Conservation (phyloP, 768 basidiomycete species). For the Lactarius deliciosus region DNA sequence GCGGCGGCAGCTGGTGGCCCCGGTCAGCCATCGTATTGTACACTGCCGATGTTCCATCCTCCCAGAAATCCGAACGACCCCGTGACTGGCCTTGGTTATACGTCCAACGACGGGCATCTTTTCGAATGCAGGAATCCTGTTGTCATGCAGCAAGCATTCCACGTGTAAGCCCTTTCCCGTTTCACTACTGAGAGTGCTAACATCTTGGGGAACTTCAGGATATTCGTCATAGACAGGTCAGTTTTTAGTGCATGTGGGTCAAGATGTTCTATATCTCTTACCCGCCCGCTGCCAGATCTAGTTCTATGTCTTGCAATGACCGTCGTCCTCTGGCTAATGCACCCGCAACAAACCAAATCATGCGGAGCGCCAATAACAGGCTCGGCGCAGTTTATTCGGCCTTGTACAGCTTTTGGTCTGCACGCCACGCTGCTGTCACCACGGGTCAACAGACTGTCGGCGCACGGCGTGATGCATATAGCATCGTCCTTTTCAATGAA, state of each 20-base stretch:
- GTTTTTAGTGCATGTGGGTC: background rate
- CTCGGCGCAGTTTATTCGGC: constrained; percentile 61
- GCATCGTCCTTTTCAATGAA: constrained; percentile 49
- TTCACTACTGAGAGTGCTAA: background rate
- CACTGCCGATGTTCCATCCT: constrained; percentile 52
- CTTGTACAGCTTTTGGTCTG: constrained; percentile 54
- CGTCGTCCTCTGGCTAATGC: constrained; percentile 45
- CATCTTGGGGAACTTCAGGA: background rate
- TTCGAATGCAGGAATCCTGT: constrained; percentile 55
- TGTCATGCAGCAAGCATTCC: constrained; percentile 37
- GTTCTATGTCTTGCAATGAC: constrained; percentile 49
- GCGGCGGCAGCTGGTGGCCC: constrained; percentile 32
- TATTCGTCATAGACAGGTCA: background rate
- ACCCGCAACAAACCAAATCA: constrained; percentile 42
- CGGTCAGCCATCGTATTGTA: constrained; percentile 53
- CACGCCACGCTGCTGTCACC: constrained; percentile 44
- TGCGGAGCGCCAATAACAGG: constrained; percentile 43
- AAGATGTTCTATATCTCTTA: background rate
- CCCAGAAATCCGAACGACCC: constrained; percentile 36
- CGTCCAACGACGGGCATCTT: constrained; percentile 53
- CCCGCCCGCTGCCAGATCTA: constrained; percentile 41
- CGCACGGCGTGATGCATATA: constrained; percentile 53
- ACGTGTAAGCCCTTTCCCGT: background rate
- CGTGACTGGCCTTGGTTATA: constrained; percentile 41
- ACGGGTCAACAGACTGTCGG: constrained; percentile 31